A percentile compares a stretch with the other conserved stretches of the same genome.
Conservation (phyloP, 2,329 filamentous ascomycete species). For the Botrytis aclada region DNA sequence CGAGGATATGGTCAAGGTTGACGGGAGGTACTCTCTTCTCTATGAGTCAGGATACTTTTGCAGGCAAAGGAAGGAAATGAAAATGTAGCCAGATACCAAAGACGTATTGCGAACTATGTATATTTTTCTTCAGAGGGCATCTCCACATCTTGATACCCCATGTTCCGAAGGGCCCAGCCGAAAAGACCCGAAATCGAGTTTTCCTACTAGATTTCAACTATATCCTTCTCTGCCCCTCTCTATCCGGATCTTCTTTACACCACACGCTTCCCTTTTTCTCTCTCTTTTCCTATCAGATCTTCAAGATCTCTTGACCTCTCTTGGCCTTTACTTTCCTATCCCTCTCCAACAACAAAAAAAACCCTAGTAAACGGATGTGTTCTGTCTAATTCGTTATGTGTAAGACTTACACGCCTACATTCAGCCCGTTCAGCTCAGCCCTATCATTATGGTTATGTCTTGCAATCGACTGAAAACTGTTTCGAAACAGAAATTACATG, state of each 20-base stretch:
- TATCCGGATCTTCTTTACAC: not conserved
- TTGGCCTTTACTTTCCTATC: not conserved
- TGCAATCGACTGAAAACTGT: not conserved
- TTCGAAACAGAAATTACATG: not conserved
- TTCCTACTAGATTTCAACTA: not conserved
- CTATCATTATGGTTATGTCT: not conserved
- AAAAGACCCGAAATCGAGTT: not conserved
- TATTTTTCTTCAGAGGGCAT: not conserved
- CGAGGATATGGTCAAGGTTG: not conserved
- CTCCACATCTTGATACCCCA: constrained; percentile 6
- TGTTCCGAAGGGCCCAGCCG: not conserved
- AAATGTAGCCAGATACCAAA: not conserved
- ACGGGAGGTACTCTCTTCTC: not conserved
- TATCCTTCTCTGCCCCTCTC: not conserved
- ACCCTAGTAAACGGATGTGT: not conserved
- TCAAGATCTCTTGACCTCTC: not conserved
- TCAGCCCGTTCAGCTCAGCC: not conserved
- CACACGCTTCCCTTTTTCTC: not conserved
- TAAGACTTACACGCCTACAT: not conserved
- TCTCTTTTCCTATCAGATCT: not conserved
- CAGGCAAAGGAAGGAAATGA: not conserved
- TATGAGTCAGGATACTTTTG: not conserved
- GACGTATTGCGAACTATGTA: constrained; percentile 2
- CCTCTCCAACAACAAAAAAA: not conserved
- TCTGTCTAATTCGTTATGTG: not conserved